Conservation (phyloP, 164 flowering plant genomes). For the Warburgia ugandensis region DNA sequence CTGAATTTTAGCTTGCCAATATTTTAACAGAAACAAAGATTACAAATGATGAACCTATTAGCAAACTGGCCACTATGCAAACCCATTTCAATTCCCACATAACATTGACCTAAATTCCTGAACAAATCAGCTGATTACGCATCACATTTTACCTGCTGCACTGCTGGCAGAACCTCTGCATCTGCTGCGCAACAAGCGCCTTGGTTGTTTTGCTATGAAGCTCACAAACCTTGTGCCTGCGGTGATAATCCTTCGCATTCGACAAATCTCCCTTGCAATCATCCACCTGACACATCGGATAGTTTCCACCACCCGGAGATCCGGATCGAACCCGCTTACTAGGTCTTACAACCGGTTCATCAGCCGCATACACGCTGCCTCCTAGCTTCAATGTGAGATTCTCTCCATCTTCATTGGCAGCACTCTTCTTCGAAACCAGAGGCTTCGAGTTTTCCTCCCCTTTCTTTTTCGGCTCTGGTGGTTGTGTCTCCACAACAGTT, state of each 20-base stretch:
- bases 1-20: too few relatives aligned
- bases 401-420: conserved; percentile 32
- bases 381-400: conserved; percentile 55
- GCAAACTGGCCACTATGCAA: too few relatives aligned
- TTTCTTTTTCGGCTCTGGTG: conserved; percentile 18
- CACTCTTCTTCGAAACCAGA: conserved; percentile 6
- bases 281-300: conserved; percentile 88
- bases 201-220: conserved; percentile 70
- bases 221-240: conserved; percentile 88
- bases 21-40: too few relatives aligned
- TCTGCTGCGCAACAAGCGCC: conserved; percentile 66
- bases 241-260: conserved; percentile 74
- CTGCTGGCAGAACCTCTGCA: conserved; percentile 96
- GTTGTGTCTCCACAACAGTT: neutral
- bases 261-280: conserved; percentile 71
- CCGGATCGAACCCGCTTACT: conserved; percentile 68
- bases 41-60: too few relatives aligned
- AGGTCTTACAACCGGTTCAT: conserved; percentile 32
- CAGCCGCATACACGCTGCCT: conserved; percentile 25
- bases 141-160: conserved; percentile 96
- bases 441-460: conserved; percentile 10
- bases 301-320: conserved; percentile 44
- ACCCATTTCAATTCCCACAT: too few relatives aligned
- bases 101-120: too few relatives aligned
- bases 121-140: too few relatives aligned